A percentile compares a stretch with the other conserved stretches of the same genome.
phyloP scores from a whole-genome alignment of 2,329 filamentous ascomycete genomes.

The Neofusicoccum sp. region DNA sequence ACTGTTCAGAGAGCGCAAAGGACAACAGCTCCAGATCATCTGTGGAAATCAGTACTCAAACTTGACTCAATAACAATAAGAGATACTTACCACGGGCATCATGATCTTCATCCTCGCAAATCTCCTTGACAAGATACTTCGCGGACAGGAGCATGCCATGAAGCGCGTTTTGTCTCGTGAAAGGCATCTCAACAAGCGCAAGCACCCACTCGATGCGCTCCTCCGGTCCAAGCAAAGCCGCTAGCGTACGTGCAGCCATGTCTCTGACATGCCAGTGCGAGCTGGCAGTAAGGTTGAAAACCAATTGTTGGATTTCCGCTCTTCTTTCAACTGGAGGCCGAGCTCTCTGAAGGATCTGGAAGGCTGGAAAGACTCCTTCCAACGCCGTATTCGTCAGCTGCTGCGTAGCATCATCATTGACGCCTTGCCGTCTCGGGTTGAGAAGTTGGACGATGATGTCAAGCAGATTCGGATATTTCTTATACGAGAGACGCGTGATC shows the following conservation, averaged over 20 bases:
- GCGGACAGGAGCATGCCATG: constrained; percentile 37
- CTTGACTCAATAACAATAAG: background rate
- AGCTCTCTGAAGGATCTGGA: constrained; percentile 78
- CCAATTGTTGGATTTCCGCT: constrained; percentile 58
- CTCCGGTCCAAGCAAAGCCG: constrained; percentile 34
- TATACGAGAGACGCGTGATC: constrained; percentile 65
- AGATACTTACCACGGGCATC: background rate
- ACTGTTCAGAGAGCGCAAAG: constrained; percentile 26
- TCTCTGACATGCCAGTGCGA: constrained; percentile 80
- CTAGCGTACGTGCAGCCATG: constrained; percentile 73
- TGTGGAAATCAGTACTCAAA: background rate
- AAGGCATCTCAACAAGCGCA: constrained; percentile 26
- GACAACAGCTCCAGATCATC: constrained; percentile 28
- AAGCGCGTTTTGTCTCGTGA: constrained; percentile 28
- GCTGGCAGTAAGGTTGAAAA: constrained; percentile 66
- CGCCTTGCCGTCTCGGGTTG: constrained; percentile 24
- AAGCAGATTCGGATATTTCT: constrained; percentile 68
- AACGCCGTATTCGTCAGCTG: constrained; percentile 36
- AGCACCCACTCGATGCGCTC: constrained; percentile 31
- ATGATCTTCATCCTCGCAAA: background rate
- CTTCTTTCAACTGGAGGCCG: constrained; percentile 63
- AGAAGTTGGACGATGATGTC: constrained; percentile 66
- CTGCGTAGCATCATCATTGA: background rate
- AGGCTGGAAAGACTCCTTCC: constrained; percentile 77
- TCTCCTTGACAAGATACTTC: constrained; percentile 35